Base-by-base conservation (phyloP, 208 protist genomes). In the Leishmania martiniquensis region DNA sequence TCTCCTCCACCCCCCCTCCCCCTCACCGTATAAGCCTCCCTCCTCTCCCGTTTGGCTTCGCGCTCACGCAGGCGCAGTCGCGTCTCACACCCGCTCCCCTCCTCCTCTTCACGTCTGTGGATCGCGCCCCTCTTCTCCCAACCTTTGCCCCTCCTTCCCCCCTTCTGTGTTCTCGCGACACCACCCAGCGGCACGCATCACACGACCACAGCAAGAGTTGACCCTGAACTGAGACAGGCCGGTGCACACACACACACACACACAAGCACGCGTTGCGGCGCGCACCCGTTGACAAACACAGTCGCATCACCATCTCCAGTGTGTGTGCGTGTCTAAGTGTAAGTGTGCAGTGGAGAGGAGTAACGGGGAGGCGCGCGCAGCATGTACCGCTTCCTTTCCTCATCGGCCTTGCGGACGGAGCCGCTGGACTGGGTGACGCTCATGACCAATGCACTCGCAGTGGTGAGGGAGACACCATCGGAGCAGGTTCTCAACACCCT, bases 361-460 rank as follows among this genome's bases (percentile, higher is more conserved):
- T 29, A 37, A 42, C 29, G 39, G 44, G 29, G 37, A 17, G 32
- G 5, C 47, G 9, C 47, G 17, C 15, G 32, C 7, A 22, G 29
- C 45, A 85, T 83, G 82, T 67, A 72, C 74, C 42, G 66, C 62
- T 82, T 86, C 51, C 73, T 88, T 45, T 76, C 81, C 42, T 75
- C 75, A 6, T 60, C 83, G 15, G 84, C 80, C 4, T 63, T 67
- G 17, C 86, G 85, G n/a, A 80, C 73, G 29, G 55, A 60, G 37
- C 68, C 86, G 54, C 76, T 93, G 13, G 76, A 82, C 71, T 95
- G 91, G 91, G 44, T 75, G 15, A 63, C n/a, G 29, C 45, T 87
- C n/a, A 6, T 95, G 15, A 63, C 59, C 7, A 60, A 73, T 32
- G 80, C 81, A 7, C 87, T 95, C 3, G 49, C 72, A 15, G 60